Evolutionary conservation across 1,284 basidiomycete species (phyloP), one percentile per base, ranked within the genome.

Genomic region (Ustilago shanxiensis): DNA sequence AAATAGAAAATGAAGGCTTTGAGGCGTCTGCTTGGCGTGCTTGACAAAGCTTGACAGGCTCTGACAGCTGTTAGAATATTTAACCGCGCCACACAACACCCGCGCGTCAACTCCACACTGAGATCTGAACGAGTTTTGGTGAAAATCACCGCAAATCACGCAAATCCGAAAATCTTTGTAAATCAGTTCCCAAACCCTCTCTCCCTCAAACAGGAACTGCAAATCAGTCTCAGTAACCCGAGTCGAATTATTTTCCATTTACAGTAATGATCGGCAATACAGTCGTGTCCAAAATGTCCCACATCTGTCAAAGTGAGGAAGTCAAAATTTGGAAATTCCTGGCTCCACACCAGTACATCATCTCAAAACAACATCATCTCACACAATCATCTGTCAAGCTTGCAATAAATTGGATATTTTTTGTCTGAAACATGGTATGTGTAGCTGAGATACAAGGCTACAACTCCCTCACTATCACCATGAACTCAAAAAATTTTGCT

Each of bases 221-320:
- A 47, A 24, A 47, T 47, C 44, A 47, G 44, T 47, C 44, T 47
- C 44, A 47, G 39, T 41, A 14, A 41, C 13, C 39, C 39, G 39
- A 41, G 5, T 22, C 20, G 22, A 47, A 47, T 47, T 20, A 20
- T 22, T 14, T 47, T 47, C 44, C 44, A 22, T 22, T 22, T 47
- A 0, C n/a, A 22, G 22, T 47, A 47, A 47, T 47, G 13, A 39
- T 18, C 37, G 37, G 6, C 37, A 7, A n/a, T n/a, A n/a, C n/a
- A n/a, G n/a, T n/a, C n/a, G n/a, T n/a, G n/a, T n/a, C n/a, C n/a
- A n/a, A n/a, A n/a, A n/a, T n/a, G n/a, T n/a, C n/a, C n/a, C n/a
- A n/a, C n/a, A n/a, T n/a, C n/a, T n/a, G n/a, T n/a, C n/a, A n/a
- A n/a, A n/a, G n/a, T n/a, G n/a, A n/a, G n/a, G n/a, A n/a, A n/a